Evolutionary conservation across 2,329 filamentous ascomycete species (phyloP).

Genomic region (Pseudogymnoascus sp.): DNA sequence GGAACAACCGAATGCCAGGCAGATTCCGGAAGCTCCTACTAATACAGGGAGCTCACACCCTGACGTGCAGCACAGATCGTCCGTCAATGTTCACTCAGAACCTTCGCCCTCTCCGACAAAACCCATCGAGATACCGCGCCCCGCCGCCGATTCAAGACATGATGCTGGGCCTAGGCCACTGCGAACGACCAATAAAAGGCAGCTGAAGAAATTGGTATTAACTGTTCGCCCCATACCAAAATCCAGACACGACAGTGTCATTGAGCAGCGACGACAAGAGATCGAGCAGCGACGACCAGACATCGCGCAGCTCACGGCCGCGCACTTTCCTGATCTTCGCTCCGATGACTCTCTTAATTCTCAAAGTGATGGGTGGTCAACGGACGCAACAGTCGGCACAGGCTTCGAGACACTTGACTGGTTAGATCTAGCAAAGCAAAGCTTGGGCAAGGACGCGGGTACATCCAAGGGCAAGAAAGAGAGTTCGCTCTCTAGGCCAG

Average conservation of each 20-base stretch:
- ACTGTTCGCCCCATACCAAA: too few relatives aligned
- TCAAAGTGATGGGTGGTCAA: neutral
- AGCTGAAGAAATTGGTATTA: neutral
- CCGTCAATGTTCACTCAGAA: neutral
- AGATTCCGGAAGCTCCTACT: neutral
- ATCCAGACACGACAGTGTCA: too few relatives aligned
- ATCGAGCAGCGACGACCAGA: slow-evolving; percentile 42
- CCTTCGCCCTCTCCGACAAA: neutral
- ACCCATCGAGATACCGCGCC: neutral
- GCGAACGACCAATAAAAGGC: neutral
- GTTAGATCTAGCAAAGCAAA: neutral
- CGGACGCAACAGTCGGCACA: neutral
- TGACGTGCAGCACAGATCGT: neutral
- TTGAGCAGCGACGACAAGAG: too few relatives aligned
- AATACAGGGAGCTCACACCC: neutral
- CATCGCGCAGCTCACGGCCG: slow-evolving; percentile 56
- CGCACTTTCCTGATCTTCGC: slow-evolving; percentile 58
- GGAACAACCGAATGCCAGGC: neutral
- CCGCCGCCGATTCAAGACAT: neutral
- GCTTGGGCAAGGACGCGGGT: neutral
- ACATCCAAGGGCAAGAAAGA: neutral
- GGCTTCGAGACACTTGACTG: neutral
- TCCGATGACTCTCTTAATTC: slow-evolving; percentile 32
- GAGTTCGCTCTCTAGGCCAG: neutral
- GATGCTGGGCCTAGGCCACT: neutral